Base-by-base conservation (phyloP, 768 basidiomycete species). In the Austroboletus eburneus region DNA sequence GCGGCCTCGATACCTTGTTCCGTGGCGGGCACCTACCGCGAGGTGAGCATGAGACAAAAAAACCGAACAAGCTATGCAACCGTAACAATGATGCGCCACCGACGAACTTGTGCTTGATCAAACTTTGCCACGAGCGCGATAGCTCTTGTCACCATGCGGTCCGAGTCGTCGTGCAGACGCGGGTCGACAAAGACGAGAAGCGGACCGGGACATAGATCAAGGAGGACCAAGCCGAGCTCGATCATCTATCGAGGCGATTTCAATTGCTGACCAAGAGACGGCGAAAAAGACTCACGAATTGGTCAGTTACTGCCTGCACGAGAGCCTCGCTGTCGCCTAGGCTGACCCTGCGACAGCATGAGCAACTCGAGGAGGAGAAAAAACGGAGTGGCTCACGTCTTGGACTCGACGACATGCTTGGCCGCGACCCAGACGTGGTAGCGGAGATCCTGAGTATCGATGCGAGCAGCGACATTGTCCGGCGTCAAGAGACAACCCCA, bases 11-110 rank as follows among this genome's bases (percentile, higher is more conserved):
- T 69, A 14, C 82, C 83, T 23, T 66, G 66, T 29, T 75, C 70
- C 1, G 81, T 83, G 5, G 81, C 80, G 24, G 81, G 78, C 32
- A 84, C 72, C 81, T 83, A 25, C 6, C 17, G n/a, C n/a, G n/a
- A n/a, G n/a, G n/a, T n/a, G n/a, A n/a, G n/a, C n/a, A n/a, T n/a
- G n/a, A n/a, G n/a, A n/a, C 13, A 30, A 36, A 10, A 43, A 10
- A 33, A 13, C 4, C 8, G 12, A 33, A 33, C 32, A 16, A 17
- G 20, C 49, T 41, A 38, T 30, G 48, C 53, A 53, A 83, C 82
- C 48, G 74, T 76, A 39, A 83, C 59, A 29, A 81, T 54, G 43
- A 84, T 61, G 27, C 69, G 65, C 50, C 68, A 62, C 38, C 63
- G 64, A 10, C 54, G 49, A 22, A 76, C 59, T 5, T 72, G 72